Base-by-base conservation (phyloP, 176 grass and related monocot species). In the Hsuehochloa calcarea region DNA sequence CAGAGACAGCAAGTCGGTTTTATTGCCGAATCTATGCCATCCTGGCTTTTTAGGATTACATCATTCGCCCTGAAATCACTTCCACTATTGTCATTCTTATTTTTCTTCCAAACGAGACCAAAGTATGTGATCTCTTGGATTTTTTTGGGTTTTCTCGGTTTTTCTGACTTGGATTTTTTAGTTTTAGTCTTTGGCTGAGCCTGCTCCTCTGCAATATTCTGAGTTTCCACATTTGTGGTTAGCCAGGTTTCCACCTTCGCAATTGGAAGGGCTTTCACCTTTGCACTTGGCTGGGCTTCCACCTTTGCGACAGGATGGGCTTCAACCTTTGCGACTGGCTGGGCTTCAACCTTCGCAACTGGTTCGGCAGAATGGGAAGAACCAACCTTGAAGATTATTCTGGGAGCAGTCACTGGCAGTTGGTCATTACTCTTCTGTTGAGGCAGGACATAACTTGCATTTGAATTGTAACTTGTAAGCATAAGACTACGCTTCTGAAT, bases 101-200 rank as follows among this genome's bases (percentile, higher is more conserved):
- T 83, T 84, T 79, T 86, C 88, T 89, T 99, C 93, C 93, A 99
- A 49, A 94, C 82, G 0, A 99, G 93, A 79, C 96, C 96, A 85
- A 90, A 98, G 81, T 83, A 92, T 69, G 76, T 87, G 39, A 91
- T 91, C 37, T 87, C 87, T 70, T 89, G 87, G 56, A 71, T 27
- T 40, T 82, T 87, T 85, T 87, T 87, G 46, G 8, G 75, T 89
- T 96, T 96, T 84, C 34, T 89, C 0, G 58, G 82, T 64, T 78
- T 84, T 35, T 80, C 90, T 66, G 70, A 15, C 55, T 92, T 90
- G 11, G 88, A 65, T 31, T 73, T 82, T 64, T 84, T 85, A 54
- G 72, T 54, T 80, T 82, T 89, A 64, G 67, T 61, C 81, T 89
- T 86, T 41, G 75, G 80, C 86, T 82, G 60, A 86, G 61, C 80